These are phyloP conservation scores for Isochrysis galbana DNA, from an alignment of 78 protist genomes.

Conservation along the genomic window DNA sequence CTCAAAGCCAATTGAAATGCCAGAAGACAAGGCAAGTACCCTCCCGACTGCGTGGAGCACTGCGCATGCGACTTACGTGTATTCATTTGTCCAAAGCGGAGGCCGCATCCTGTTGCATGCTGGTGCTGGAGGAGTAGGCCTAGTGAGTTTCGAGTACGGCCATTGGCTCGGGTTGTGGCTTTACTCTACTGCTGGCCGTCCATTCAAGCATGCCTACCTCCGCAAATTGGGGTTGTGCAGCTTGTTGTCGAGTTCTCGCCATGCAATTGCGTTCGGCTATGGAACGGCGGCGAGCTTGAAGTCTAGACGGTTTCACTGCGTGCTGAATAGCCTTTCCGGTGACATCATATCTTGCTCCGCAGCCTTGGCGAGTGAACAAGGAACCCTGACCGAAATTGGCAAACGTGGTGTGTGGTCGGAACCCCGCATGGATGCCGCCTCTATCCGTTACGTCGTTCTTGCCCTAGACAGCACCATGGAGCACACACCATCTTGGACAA, in stretches of 20 bases:
- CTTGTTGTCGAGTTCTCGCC: neutral
- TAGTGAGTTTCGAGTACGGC: slow-evolving; percentile 3
- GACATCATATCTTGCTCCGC: neutral
- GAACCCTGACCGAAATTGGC: slow-evolving; percentile 25
- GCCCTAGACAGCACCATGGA: neutral
- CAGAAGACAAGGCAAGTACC: neutral
- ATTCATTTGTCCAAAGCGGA: neutral
- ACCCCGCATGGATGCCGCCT: neutral
- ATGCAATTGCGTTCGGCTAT: neutral
- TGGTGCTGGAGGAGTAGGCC: slow-evolving; percentile 40
- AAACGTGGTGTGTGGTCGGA: slow-evolving; percentile 12
- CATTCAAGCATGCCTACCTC: neutral
- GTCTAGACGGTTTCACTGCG: neutral
- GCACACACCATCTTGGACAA: neutral
- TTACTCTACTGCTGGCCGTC: slow-evolving; percentile 15
- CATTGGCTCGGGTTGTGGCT: neutral
- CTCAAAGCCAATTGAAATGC: neutral
- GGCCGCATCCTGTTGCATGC: neutral
- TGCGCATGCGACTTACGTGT: neutral
- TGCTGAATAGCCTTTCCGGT: slow-evolving; percentile 24
- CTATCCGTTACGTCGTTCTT: neutral
- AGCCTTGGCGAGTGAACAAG: neutral
- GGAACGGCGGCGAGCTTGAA: neutral
- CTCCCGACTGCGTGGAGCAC: neutral
- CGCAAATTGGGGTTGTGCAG: neutral